Conservation (phyloP, 2,329 filamentous ascomycete species). For the Aspergillus amoenus region DNA sequence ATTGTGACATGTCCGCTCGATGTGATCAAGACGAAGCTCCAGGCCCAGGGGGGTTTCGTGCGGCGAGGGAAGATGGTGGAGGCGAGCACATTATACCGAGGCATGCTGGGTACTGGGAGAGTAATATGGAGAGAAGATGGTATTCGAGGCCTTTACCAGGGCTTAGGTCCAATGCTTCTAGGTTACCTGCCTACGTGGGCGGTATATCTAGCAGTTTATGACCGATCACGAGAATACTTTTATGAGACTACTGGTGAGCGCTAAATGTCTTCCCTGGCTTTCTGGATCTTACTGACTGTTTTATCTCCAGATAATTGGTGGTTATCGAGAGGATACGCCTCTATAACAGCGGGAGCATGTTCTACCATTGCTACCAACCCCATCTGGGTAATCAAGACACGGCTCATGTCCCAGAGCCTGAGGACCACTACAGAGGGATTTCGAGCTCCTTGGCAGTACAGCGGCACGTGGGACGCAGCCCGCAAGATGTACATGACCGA, state of each 20-base stretch:
- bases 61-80: constrained; percentile 41
- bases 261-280: neutral
- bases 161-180: constrained; percentile 88
- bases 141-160: constrained; percentile 85
- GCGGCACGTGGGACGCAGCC: constrained; percentile 83
- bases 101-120: constrained; percentile 79
- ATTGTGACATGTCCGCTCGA: constrained; percentile 95
- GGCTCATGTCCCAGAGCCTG: constrained; percentile 87
- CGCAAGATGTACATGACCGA: constrained; percentile 94
- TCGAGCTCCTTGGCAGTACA: constrained; percentile 76
- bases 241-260: constrained; percentile 63
- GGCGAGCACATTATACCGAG: constrained; percentile 69
- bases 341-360: constrained; percentile 84
- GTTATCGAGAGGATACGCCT: constrained; percentile 82
- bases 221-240: constrained; percentile 76
- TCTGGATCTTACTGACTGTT: neutral
- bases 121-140: constrained; percentile 89
- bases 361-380: constrained; percentile 95
- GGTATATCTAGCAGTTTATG: constrained; percentile 96
- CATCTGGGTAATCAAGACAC: constrained; percentile 99
- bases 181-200: constrained; percentile 98
- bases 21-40: constrained; percentile 98
- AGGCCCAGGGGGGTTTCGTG: constrained; percentile 85
- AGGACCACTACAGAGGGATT: constrained; percentile 53
- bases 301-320: constrained; percentile 65